Evolutionary conservation across 148 eudicot species (phyloP), one percentile per base, ranked within the genome.

Genomic region (Chenopodium album): DNA sequence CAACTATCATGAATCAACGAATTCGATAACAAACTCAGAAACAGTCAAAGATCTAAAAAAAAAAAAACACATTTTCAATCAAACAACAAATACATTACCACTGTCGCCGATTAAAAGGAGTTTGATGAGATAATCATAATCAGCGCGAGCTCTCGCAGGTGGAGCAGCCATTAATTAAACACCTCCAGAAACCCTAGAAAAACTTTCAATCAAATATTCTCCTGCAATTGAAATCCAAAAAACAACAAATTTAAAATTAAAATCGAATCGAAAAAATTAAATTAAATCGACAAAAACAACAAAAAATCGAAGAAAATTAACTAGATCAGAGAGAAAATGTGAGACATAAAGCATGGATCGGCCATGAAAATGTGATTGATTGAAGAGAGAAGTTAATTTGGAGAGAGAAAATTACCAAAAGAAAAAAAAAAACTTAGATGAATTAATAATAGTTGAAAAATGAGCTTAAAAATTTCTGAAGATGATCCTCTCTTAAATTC

Each of bases 51-150:
- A 83, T 75, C 79, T 77, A 71, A 60, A 67, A 65, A 48, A 83
- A 17, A 29, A 79, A 71, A 37, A 34, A 32, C 3, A 46, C 44
- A 26, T 12, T 68, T 65, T 10, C 48, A 41, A 71, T 20, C 16
- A 26, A 54, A 76, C 37, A 9, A 83, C 77, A 32, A 4, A 77
- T 20, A 34, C 84, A 75, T 65, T 84, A 94, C 98, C 98, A 84
- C 97, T 94, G 32, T 94, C 98, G 72, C 98, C 98, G 78, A 94
- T 94, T 59, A 94, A 78, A 63, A 93, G 98, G 60, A 94, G 94
- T 86, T 94, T 94, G 78, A 93, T 89, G 80, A 94, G 95, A 81
- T 93, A 94, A 86, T 94, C 98, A 80, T 94, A 94, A 85, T 94
- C 98, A 70, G 97, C 98, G 78, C 97, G 89, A 78, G 97, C 94